phyloP scores from a whole-genome alignment of 805 yeast species.

The Cyberlindnera maritima region DNA sequence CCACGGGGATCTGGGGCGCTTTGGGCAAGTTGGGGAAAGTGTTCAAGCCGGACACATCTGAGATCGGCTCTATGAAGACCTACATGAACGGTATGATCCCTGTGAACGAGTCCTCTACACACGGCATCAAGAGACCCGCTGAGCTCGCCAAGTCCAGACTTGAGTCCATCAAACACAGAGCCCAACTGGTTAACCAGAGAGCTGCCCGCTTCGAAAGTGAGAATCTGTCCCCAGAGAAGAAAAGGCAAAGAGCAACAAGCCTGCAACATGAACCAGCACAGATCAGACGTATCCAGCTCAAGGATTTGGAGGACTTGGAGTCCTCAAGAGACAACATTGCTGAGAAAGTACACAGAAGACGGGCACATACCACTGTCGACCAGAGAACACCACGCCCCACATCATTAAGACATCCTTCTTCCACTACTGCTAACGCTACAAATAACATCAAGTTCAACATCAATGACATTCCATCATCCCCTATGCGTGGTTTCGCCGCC shows the following conservation, averaged over 20 bases:
- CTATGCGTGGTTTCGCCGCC: slow-evolving; percentile 12
- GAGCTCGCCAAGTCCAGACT: slow-evolving; percentile 5
- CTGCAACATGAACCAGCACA: neutral
- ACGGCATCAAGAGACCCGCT: slow-evolving; percentile 16
- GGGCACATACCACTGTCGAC: neutral
- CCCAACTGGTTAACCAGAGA: slow-evolving; percentile 16
- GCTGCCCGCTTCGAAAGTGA: slow-evolving; percentile 19
- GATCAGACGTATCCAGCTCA: slow-evolving; percentile 7
- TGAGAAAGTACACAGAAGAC: slow-evolving; percentile 10
- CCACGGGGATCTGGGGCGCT: slow-evolving; percentile 11
- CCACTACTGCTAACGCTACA: too few relatives aligned
- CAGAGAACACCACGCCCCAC: too few relatives aligned
- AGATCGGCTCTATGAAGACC: slow-evolving; percentile 22
- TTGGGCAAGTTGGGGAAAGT: slow-evolving; percentile 23
- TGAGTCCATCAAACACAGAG: slow-evolving; percentile 14
- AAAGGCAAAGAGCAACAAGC: slow-evolving; percentile 8
- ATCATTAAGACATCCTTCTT: neutral
- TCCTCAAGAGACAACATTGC: slow-evolving; percentile 8
- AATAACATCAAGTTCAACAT: slow-evolving; percentile 3
- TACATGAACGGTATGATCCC: slow-evolving; percentile 25
- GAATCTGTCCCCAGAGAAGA: slow-evolving; percentile 15
- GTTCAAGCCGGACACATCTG: slow-evolving; percentile 16
- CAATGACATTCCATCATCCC: slow-evolving; percentile 24
- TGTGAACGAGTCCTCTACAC: neutral
- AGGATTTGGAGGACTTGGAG: slow-evolving; percentile 14